A percentile compares a stretch with the other conserved stretches of the same genome.
Evolutionary conservation across 257 asterid species (phyloP).

Genomic region (Paulownia fortunei): DNA sequence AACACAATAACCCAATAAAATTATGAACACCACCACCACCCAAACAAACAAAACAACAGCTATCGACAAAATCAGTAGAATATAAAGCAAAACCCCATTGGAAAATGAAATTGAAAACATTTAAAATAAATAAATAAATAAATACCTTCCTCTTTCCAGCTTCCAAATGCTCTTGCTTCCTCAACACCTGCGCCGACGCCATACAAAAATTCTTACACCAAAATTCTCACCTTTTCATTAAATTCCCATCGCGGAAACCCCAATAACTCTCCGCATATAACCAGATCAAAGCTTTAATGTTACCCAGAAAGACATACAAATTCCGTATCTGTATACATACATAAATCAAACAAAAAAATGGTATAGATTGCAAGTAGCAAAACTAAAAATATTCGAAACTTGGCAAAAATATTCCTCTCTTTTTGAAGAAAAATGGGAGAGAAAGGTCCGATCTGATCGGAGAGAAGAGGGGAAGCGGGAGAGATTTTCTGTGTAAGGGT

Average conservation of each 20-base stretch:
- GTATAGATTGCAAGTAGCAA: conserved; percentile 17
- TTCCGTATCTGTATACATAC: conserved; percentile 20
- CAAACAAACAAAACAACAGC: conserved; percentile 21
- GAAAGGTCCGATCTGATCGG: conserved; percentile 54
- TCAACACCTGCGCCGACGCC: conserved; percentile 88
- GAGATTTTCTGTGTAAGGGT: conserved; percentile 32
- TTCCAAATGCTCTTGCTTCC: conserved; percentile 76
- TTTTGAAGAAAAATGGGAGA: conserved; percentile 24
- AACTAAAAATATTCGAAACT: conserved; percentile 2
- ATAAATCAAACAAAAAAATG: conserved; percentile 28
- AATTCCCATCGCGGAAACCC: conserved; percentile 40
- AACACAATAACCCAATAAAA: background rate
- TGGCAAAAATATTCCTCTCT: conserved; percentile 6
- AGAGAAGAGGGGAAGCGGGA: conserved; percentile 35
- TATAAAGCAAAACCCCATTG: background rate
- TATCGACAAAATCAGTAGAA: conserved; percentile 10
- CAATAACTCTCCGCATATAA: conserved; percentile 25
- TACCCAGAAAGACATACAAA: conserved; percentile 14
- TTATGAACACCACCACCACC: conserved; percentile 11
- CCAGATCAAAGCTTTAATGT: conserved; percentile 41
- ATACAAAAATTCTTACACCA: conserved; percentile 39
- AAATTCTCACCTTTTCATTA: conserved; percentile 34
- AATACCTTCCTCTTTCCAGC: conserved; percentile 81
- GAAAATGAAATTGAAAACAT: conserved; percentile 19
- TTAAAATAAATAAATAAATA: background rate